phyloP scores from a whole-genome alignment of 495 filamentous ascomycete species.

The Lophium mytilinum region DNA sequence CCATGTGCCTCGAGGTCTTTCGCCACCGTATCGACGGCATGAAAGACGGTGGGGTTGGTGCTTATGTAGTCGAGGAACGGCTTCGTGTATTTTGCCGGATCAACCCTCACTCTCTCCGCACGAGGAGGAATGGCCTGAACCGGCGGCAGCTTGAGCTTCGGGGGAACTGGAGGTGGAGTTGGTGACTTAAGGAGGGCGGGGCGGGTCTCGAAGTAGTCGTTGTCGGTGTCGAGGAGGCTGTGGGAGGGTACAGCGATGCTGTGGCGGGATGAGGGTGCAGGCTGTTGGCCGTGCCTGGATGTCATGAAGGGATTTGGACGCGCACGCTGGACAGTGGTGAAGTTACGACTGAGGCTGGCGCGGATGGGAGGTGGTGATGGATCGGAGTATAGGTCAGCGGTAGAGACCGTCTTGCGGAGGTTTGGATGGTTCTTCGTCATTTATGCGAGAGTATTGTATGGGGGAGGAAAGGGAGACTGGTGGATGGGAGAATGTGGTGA shows the following conservation, averaged over 20 bases:
- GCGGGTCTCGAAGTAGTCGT: slow-evolving; percentile 10
- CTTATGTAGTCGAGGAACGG: slow-evolving; percentile 86
- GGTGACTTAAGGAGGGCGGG: not conserved
- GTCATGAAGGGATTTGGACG: slow-evolving; percentile 18
- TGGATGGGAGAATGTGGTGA: too few relatives aligned
- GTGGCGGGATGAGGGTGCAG: not conserved
- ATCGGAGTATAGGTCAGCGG: slow-evolving; percentile 50
- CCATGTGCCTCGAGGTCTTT: slow-evolving; percentile 60
- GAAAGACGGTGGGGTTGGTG: slow-evolving; percentile 86
- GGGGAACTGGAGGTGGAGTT: slow-evolving; percentile 21
- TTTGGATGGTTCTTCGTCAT: slow-evolving; percentile 27
- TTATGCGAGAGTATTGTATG: not conserved
- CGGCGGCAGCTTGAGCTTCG: slow-evolving; percentile 11
- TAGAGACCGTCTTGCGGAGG: slow-evolving; percentile 23
- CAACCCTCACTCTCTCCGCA: slow-evolving; percentile 3
- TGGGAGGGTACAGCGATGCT: slow-evolving; percentile 17
- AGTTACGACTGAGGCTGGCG: slow-evolving; percentile 14
- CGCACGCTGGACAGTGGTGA: slow-evolving; percentile 19
- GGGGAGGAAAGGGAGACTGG: not conserved
- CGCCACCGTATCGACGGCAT: slow-evolving; percentile 69
- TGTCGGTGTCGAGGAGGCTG: slow-evolving; percentile 18
- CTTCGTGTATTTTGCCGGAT: slow-evolving; percentile 50
- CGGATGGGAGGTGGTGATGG: slow-evolving; percentile 42
- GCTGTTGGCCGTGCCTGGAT: not conserved
- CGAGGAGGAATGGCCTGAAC: not conserved